Evolutionary conservation across 2,329 filamentous ascomycete genomes (phyloP), one percentile per base, ranked within the genome.

Genomic region (Hymenoscyphus infarciens): DNA sequence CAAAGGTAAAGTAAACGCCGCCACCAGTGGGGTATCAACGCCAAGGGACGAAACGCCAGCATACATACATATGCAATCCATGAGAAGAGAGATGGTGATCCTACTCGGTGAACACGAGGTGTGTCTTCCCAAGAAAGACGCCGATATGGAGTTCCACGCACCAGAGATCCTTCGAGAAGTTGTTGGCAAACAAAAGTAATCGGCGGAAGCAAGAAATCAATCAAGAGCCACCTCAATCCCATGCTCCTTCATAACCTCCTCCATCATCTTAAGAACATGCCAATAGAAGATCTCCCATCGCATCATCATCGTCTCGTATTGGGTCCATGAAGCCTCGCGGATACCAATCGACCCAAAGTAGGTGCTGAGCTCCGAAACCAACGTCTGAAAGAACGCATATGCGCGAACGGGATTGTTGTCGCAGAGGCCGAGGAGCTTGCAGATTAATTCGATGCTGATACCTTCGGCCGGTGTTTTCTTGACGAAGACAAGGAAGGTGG

Each of bases 11-110:
- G 19, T 22, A n/a, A 49, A 49, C 42, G n/a, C n/a, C 19, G 11
- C 39, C 39, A 42, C 42, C n/a, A 8, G 2, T 3, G 42, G 42
- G 42, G 19, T 49, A 49, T 49, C 42, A 22, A 49, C 42, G 42
- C 42, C 10, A 22, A 49, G 22, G 10, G 42, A 49, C 42, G 19
- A 3, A 22, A 19, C 42, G 42, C 42, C 42, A 49, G 42, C 42
- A 49, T 49, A 49, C 42, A 22, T n/a, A 49, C n/a, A 49, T 49
- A 49, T 49, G 42, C 42, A 49, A 49, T 49, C 42, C n/a, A 49
- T 19, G 19, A 22, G 19, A 49, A 11, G 5, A 42, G 39, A 42
- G 7, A 42, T 6, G 39, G 39, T 2, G 25, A 49, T 49, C 42
- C 42, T 49, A 49, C 42, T 49, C 42, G 42, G 42, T 49, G 42